Base-by-base conservation (phyloP, 805 yeast species). In the Kluyveromyces dobzhanskii region DNA sequence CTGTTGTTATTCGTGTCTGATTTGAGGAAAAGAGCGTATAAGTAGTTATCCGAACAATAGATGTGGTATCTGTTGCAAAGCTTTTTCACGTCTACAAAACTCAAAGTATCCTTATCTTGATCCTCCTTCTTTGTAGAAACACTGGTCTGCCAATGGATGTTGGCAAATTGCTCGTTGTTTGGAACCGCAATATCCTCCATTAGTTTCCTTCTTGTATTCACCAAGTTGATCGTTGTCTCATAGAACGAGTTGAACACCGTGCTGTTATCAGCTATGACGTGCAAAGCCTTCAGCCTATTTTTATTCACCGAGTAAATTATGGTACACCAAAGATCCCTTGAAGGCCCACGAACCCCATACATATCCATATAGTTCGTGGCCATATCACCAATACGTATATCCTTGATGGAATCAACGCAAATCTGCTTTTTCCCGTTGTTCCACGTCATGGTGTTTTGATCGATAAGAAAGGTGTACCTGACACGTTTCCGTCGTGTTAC, bases 351-450 rank as follows among this genome's bases (percentile, higher is more conserved):
- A 1, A 86, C 72, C 27, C 81, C 78, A 48, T 85, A 75, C 57
- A 87, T 95, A 53, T 88, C 95, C 44, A 95, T 64, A 54, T 87
- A 90, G 48, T 85, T 85, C 26, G 73, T 71, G 1, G 96, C 96
- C 50, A 82, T 85, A 16, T 70, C 72, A 3, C 80, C 85, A 3
- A 73, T 67, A 33, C 65, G 44, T 3, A 61, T 50, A 40, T 59
- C 65, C 40, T 54, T 60, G 13, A 61, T 56, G 11, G 56, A 41
- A 33, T 58, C 62, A 11, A 61, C 38, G n/a, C 49, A 49, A n/a
- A 61, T 33, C 16, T 42, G 48, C 41, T 57, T 57, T 9, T 43
- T 39, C 4, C 52, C 54, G 18, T 51, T 52, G 24, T 50, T 53
- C 64, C 64, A 61, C 3, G 42, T 38, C 4, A 61, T 45, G 3